Conservation (phyloP, 1,284 basidiomycete genomes). For the Tylopilus orsonianus region DNA sequence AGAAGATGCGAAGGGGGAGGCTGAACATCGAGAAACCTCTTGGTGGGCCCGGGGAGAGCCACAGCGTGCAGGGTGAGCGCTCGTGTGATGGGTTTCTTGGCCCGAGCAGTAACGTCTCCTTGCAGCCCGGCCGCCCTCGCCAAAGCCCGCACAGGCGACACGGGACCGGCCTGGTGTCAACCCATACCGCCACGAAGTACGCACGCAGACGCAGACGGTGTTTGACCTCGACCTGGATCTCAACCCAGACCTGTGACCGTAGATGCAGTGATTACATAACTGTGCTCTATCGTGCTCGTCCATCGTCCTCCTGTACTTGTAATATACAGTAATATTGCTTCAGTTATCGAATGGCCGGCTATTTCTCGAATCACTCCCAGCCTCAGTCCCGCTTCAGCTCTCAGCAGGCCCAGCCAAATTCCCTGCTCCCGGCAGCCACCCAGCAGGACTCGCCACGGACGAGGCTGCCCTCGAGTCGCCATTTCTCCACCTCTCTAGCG, state of each 20-base stretch:
- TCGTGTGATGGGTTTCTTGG: slow-evolving; percentile 7
- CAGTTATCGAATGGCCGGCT: slow-evolving; percentile 48
- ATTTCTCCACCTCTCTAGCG: slow-evolving; percentile 69
- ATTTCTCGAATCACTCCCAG: slow-evolving; percentile 80
- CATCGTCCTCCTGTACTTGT: slow-evolving; percentile 7
- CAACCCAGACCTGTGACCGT: slow-evolving; percentile 65
- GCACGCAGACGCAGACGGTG: slow-evolving; percentile 54
- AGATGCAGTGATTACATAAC: slow-evolving; percentile 29
- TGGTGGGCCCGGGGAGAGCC: slow-evolving; percentile 72
- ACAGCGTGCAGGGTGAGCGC: slow-evolving; percentile 70
- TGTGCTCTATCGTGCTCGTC: slow-evolving; percentile 8
- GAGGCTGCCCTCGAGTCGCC: slow-evolving; percentile 60
- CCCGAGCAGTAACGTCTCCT: neutral
- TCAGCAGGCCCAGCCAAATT: slow-evolving; percentile 51
- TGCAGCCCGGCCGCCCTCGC: slow-evolving; percentile 51
- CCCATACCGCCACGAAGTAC: slow-evolving; percentile 66
- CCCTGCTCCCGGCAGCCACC: slow-evolving; percentile 41
- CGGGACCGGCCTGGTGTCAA: slow-evolving; percentile 54
- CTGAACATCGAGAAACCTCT: slow-evolving; percentile 77
- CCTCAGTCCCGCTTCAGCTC: slow-evolving; percentile 65
- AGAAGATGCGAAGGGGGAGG: slow-evolving; percentile 78
- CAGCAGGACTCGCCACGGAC: slow-evolving; percentile 36
- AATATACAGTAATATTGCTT: slow-evolving; percentile 19
- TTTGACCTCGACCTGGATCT: slow-evolving; percentile 78
- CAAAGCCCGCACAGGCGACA: slow-evolving; percentile 46